A percentile compares a stretch with the other conserved stretches of the same genome.
Evolutionary conservation across 2,329 filamentous ascomycete genomes (phyloP).

Genomic region (Alternaria triticina): DNA sequence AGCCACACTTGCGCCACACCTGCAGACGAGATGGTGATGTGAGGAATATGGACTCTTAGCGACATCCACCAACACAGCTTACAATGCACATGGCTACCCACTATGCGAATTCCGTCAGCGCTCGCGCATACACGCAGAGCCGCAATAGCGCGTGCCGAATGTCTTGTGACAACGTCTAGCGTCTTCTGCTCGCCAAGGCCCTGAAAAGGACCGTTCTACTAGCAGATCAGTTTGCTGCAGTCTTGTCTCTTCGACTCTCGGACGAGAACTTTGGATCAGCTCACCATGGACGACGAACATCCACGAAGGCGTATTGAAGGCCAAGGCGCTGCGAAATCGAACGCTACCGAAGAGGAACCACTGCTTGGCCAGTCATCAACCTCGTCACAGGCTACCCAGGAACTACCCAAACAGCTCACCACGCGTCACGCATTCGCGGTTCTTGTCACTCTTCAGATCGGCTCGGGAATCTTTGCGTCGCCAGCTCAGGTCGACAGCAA

Average conservation of each 20-base stretch:
- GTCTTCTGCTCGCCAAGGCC: not conserved
- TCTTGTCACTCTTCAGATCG: constrained; percentile 68
- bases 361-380: constrained; percentile 29
- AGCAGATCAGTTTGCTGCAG: not conserved
- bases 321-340: constrained; percentile 19
- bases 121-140: not conserved
- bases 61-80: not conserved
- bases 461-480: constrained; percentile 69
- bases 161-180: constrained; percentile 1
- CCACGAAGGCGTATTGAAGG: not conserved
- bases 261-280: not conserved
- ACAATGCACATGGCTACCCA: not conserved
- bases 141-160: not conserved
- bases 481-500: constrained; percentile 68
- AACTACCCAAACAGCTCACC: constrained; percentile 39
- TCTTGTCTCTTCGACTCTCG: not conserved
- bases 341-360: constrained; percentile 33
- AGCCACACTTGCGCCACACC: constrained; percentile 5
- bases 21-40: not conserved
- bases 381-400: constrained; percentile 15
- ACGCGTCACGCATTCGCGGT: constrained; percentile 60
- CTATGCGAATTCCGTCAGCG: not conserved
- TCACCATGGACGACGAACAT: not conserved
- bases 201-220: not conserved
- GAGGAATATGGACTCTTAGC: not conserved